Evolutionary conservation across 169 alveolate species (phyloP).

Genomic region (Babesia bigemina): DNA sequence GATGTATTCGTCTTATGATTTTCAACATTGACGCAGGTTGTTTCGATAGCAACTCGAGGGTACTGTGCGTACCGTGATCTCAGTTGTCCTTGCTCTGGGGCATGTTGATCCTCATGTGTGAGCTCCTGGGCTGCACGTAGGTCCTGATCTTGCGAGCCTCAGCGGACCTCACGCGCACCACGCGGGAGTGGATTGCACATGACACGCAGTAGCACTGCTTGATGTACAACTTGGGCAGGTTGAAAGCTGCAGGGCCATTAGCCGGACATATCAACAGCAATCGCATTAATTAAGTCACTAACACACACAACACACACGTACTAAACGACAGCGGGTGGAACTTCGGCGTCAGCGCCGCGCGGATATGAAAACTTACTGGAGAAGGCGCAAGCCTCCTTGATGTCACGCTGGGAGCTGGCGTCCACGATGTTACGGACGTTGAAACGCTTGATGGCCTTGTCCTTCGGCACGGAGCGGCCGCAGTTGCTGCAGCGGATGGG

Average conservation of each 20-base stretch:
- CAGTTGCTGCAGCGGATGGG: conserved; percentile 98
- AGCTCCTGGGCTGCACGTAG: conserved; percentile 53
- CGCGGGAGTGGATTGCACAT: conserved; percentile 99
- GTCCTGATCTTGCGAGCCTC: conserved; percentile 85
- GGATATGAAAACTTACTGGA: conserved; percentile 53
- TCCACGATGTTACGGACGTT: conserved; percentile 98
- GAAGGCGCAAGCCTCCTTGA: conserved; percentile 94
- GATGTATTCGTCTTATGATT: not conserved
- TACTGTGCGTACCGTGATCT: conserved; percentile 58
- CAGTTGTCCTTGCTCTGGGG: conserved; percentile 64
- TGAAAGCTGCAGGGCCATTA: conserved; percentile 70
- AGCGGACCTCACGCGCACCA: conserved; percentile 93
- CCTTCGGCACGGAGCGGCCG: conserved; percentile 97
- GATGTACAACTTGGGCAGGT: conserved; percentile 97
- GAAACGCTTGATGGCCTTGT: conserved; percentile 98
- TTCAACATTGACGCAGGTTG: conserved; percentile 51
- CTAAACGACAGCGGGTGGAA: not conserved
- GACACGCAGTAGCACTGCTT: conserved; percentile 99
- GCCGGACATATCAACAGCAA: conserved; percentile 1
- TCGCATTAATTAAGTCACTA: not conserved
- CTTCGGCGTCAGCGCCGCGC: not conserved
- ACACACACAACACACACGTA: not conserved
- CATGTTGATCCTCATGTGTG: conserved; percentile 59
- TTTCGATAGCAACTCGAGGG: conserved; percentile 62
- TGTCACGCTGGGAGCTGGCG: conserved; percentile 97